Evolutionary conservation across 208 protist genomes (phyloP).

Genomic region (Leishmania gerbilli): DNA sequence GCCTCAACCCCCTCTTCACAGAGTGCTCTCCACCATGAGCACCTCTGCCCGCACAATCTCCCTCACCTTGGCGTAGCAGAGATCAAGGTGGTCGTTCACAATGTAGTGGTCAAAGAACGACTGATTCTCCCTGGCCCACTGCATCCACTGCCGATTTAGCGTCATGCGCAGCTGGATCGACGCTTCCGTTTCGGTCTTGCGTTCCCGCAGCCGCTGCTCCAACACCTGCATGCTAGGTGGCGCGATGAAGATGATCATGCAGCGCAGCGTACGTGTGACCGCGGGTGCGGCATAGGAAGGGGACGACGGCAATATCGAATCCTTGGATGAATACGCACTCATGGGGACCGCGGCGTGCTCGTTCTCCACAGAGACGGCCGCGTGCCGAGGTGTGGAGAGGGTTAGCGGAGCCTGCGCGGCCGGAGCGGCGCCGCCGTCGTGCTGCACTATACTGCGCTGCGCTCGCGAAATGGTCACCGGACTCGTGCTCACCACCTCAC

Average conservation of each 20-base stretch:
- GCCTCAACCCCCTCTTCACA: slow-evolving; percentile 16
- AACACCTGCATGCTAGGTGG: slow-evolving; percentile 66
- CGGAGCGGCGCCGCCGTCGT: neutral
- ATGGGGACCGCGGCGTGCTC: too few species aligned
- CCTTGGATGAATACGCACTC: neutral
- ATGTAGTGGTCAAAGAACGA: slow-evolving; percentile 71
- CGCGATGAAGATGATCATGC: slow-evolving; percentile 76
- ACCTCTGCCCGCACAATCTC: slow-evolving; percentile 38
- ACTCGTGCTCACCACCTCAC: slow-evolving; percentile 18
- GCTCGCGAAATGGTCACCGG: slow-evolving; percentile 7
- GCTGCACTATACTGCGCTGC: neutral
- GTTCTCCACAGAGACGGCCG: neutral
- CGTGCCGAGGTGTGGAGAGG: neutral
- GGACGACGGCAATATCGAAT: slow-evolving; percentile 2
- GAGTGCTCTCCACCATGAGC: slow-evolving; percentile 22
- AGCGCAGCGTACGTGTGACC: slow-evolving; percentile 35
- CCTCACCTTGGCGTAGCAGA: slow-evolving; percentile 43
- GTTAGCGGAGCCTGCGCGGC: neutral
- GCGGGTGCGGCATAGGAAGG: neutral
- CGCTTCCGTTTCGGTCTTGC: slow-evolving; percentile 85
- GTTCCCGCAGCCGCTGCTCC: slow-evolving; percentile 67
- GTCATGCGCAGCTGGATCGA: slow-evolving; percentile 62
- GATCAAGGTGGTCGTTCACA: slow-evolving; percentile 82
- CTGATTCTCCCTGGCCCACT: slow-evolving; percentile 47
- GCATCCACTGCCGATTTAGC: slow-evolving; percentile 56